These are phyloP conservation scores for Aplosporella prunicola DNA, from an alignment of 2,329 filamentous ascomycete genomes.

Conservation along the genomic window DNA sequence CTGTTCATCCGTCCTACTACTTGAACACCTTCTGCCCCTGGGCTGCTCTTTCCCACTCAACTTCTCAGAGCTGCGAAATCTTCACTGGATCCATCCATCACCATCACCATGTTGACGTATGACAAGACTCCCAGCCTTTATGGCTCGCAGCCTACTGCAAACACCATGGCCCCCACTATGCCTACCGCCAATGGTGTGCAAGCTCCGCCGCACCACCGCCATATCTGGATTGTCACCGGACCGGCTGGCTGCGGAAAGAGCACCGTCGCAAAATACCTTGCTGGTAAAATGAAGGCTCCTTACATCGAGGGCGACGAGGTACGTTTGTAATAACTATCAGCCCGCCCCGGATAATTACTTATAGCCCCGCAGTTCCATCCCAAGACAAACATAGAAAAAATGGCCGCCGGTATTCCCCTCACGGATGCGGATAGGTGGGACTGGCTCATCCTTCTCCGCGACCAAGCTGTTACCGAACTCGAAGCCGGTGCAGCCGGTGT, in stretches of 20 bases:
- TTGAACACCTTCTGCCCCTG: conserved; percentile 2
- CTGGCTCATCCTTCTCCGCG: conserved; percentile 59
- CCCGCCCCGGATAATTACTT: conserved; percentile 8
- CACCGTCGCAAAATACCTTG: conserved; percentile 39
- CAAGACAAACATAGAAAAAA: conserved; percentile 59
- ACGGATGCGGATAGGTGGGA: conserved; percentile 96
- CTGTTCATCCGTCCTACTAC: not conserved
- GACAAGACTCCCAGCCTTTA: conserved; percentile 10
- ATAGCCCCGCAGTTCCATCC: conserved; percentile 37
- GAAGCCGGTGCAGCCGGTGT: conserved; percentile 46
- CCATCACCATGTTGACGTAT: conserved; percentile 14
- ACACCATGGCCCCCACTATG: conserved; percentile 6
- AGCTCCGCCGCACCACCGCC: conserved; percentile 30
- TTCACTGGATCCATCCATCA: not conserved
- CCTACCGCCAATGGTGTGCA: conserved; percentile 5
- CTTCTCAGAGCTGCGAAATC: no score
- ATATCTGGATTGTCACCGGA: conserved; percentile 44
- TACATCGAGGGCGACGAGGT: conserved; percentile 46
- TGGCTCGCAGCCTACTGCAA: conserved; percentile 9
- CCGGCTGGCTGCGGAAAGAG: conserved; percentile 47
- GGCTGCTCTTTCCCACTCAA: not conserved
- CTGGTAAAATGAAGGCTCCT: conserved; percentile 32
- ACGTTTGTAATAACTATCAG: conserved; percentile 14
- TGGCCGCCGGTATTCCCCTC: conserved; percentile 72
- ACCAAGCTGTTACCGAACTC: conserved; percentile 32